Percentiles rank a stretch among this genome's conserved stretches.
These are phyloP conservation scores for Hyaloperonospora brassicae DNA, from an alignment of 352 stramenopile genomes.

Conservation along the genomic window DNA sequence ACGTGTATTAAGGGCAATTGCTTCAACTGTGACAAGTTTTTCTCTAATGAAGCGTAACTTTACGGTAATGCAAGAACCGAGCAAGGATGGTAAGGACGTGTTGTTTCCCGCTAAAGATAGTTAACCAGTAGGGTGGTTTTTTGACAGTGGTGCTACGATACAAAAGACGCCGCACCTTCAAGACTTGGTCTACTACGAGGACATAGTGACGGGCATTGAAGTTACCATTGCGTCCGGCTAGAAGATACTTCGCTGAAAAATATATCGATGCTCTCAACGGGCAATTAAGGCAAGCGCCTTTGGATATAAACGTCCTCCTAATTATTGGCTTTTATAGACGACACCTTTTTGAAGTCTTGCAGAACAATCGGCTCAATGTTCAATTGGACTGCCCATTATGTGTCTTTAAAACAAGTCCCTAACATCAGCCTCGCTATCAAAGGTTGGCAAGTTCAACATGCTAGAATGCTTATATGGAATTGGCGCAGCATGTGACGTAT, in stretches of 20 bases:
- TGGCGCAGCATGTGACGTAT: constrained; percentile 5
- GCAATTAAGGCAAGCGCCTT: not conserved
- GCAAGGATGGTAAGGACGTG: not conserved
- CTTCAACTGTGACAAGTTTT: constrained; percentile 1
- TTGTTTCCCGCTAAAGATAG: not conserved
- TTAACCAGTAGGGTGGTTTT: not conserved
- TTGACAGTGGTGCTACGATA: not conserved
- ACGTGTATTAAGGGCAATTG: not conserved
- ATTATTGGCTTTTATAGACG: constrained; percentile 11
- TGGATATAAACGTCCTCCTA: not conserved
- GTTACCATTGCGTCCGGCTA: not conserved
- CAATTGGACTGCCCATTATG: not conserved
- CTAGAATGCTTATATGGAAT: constrained; percentile 8
- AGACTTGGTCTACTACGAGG: not conserved
- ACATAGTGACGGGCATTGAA: not conserved
- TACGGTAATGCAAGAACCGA: not conserved
- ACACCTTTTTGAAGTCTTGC: constrained; percentile 6
- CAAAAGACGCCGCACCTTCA: not conserved
- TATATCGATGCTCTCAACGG: not conserved
- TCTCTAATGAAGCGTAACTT: not conserved
- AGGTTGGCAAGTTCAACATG: constrained; percentile 10
- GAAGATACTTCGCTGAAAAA: not conserved
- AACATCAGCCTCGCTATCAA: too few relatives aligned
- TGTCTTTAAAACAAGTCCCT: too few relatives aligned
- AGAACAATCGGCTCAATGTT: not conserved